phyloP scores from a whole-genome alignment of 208 protist genomes.

The Leishmania major region DNA sequence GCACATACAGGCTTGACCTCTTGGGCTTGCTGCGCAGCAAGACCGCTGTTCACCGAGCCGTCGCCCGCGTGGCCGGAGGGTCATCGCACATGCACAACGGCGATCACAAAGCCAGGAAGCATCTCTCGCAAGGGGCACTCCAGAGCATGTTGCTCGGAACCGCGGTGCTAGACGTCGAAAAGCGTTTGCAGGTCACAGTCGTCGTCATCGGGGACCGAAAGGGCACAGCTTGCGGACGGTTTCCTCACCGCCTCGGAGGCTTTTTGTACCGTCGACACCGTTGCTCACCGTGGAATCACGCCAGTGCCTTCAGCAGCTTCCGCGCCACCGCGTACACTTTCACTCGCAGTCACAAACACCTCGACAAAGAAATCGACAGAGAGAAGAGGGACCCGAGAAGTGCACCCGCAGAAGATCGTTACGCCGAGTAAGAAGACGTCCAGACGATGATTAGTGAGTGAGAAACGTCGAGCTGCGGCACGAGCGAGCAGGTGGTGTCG shows the following conservation, averaged over 20 bases:
- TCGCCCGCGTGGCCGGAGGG: not conserved
- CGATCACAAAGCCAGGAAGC: not conserved
- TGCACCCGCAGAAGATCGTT: constrained; percentile 13
- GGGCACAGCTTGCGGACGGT: not conserved
- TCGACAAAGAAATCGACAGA: constrained; percentile 46
- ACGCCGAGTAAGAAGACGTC: constrained; percentile 31
- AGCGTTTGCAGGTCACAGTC: not conserved
- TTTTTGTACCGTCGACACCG: not conserved
- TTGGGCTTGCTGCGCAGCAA: constrained; percentile 29
- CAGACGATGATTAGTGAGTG: constrained; percentile 23
- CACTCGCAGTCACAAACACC: constrained; percentile 44
- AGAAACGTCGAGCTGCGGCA: constrained; percentile 31
- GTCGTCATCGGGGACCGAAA: not conserved
- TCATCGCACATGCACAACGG: not conserved
- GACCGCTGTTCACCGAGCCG: not conserved
- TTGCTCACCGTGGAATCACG: not conserved
- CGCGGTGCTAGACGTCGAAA: not conserved
- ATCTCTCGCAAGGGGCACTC: not conserved
- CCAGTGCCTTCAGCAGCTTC: not conserved
- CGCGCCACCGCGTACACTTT: constrained; percentile 36
- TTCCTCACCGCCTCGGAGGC: not conserved
- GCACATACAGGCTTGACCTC: constrained; percentile 32
- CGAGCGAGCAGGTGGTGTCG: constrained; percentile 54
- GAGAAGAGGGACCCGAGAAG: constrained; percentile 5
- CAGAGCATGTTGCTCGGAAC: not conserved